A percentile compares a stretch with the other conserved stretches of the same genome.
phyloP scores from a whole-genome alignment of 2,329 filamentous ascomycete genomes.

The Truncatella angustata region DNA sequence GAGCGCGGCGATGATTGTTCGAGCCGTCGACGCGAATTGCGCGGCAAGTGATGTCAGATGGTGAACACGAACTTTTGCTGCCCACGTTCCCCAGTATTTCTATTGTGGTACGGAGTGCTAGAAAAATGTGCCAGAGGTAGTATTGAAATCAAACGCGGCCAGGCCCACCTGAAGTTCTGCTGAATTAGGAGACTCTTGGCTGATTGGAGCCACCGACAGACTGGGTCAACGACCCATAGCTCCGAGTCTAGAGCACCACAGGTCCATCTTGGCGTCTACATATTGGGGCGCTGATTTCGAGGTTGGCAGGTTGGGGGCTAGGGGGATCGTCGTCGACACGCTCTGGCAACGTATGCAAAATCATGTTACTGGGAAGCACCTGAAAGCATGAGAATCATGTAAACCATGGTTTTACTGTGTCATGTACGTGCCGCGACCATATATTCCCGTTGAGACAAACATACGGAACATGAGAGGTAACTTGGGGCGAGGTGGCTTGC shows the following conservation, averaged over 20 bases:
- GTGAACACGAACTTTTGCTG: not conserved
- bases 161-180: conserved; percentile 3
- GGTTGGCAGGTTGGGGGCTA: not conserved
- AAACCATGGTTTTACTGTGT: not conserved
- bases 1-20: not conserved
- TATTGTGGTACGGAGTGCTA: not conserved
- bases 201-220: not conserved
- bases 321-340: not conserved
- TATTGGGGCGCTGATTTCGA: not conserved
- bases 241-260: not conserved
- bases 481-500: no score
- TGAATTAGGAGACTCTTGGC: not conserved
- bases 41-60: conserved; percentile 2
- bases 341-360: not conserved
- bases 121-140: no score
- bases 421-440: no score
- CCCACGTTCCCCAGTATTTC: not conserved
- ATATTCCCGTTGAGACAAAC: no score
- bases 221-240: not conserved
- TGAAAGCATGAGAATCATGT: not conserved
- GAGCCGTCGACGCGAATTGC: not conserved
- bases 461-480: no score
- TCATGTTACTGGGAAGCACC: not conserved
- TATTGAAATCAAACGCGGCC: not conserved
- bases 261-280: no score